phyloP scores from a whole-genome alignment of 805 yeast species.

The Candida hungchunana region DNA sequence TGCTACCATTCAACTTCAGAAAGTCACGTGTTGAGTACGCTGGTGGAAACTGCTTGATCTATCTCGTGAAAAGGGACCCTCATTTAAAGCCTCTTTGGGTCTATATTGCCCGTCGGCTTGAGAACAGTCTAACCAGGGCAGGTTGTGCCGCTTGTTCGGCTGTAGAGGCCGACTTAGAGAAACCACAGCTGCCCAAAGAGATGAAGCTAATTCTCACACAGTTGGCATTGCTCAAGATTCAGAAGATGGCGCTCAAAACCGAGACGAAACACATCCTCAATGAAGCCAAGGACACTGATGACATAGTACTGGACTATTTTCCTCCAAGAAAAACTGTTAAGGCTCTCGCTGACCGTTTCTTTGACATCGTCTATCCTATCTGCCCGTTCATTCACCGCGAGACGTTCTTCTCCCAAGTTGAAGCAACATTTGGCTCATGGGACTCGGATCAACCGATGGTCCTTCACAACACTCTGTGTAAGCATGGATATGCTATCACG shows the following conservation, averaged over 20 bases:
- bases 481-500: constrained; percentile 21
- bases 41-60: constrained; percentile 50
- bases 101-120: constrained; percentile 19
- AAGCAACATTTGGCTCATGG: constrained; percentile 11
- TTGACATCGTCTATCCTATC: constrained; percentile 23
- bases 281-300: constrained; percentile 4
- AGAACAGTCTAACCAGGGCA: constrained; percentile 6
- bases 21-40: constrained; percentile 40
- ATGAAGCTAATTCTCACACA: constrained; percentile 1
- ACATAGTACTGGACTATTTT: constrained; percentile 13
- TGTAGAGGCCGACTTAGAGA: not conserved
- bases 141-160: too few relatives aligned
- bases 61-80: constrained; percentile 45
- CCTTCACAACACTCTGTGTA: constrained; percentile 9
- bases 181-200: constrained; percentile 4
- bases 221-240: constrained; percentile 11
- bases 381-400: constrained; percentile 24
- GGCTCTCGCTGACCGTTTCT: constrained; percentile 21
- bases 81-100: constrained; percentile 34
- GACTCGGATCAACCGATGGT: constrained; percentile 3
- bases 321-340: constrained; percentile 17
- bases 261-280: constrained; percentile 2
- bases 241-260: constrained; percentile 8
- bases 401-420: constrained; percentile 18
- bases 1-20: constrained; percentile 39